Evolutionary conservation across 164 flowering plant genomes (phyloP).

Genomic region (Cinnamomum micranthum): DNA sequence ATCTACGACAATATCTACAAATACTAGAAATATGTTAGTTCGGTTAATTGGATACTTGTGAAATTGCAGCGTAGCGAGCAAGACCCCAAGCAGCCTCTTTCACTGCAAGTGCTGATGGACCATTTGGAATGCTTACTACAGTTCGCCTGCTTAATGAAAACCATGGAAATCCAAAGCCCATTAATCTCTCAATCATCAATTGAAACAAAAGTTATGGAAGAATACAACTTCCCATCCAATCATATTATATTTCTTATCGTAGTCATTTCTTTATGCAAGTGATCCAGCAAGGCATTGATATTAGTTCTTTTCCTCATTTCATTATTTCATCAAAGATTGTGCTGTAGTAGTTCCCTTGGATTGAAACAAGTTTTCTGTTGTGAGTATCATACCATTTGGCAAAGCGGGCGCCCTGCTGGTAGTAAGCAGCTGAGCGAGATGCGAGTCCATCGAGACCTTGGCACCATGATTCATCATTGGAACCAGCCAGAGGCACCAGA

Average conservation of each 20-base stretch:
- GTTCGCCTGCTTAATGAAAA: constrained; percentile 55
- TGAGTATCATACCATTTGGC: constrained; percentile 14
- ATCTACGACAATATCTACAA: no score
- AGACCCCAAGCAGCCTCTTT: constrained; percentile 96
- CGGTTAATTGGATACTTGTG: constrained; percentile 43
- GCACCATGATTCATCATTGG: constrained; percentile 20
- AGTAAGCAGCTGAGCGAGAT: constrained; percentile 14
- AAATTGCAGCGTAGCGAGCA: constrained; percentile 85
- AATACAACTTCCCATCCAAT: no score
- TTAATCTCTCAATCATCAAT: no score
- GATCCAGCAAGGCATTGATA: no score
- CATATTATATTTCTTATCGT: no score
- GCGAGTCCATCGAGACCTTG: constrained; percentile 19
- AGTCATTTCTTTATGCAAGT: no score
- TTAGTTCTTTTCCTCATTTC: no score
- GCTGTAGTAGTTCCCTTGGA: no score
- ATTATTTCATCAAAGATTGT: no score
- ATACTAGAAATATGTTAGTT: no score
- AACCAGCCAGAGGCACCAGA: constrained; percentile 15
- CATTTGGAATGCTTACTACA: constrained; percentile 89
- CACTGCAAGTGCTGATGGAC: constrained; percentile 82
- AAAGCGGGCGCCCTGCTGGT: constrained; percentile 15
- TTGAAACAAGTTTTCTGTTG: neutral
- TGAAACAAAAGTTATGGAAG: no score
- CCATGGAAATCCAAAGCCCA: neutral